Percentiles rank a stretch among this genome's conserved stretches.
phyloP scores from a whole-genome alignment of 306 rosid species.

The Hippophae tibetana region DNA sequence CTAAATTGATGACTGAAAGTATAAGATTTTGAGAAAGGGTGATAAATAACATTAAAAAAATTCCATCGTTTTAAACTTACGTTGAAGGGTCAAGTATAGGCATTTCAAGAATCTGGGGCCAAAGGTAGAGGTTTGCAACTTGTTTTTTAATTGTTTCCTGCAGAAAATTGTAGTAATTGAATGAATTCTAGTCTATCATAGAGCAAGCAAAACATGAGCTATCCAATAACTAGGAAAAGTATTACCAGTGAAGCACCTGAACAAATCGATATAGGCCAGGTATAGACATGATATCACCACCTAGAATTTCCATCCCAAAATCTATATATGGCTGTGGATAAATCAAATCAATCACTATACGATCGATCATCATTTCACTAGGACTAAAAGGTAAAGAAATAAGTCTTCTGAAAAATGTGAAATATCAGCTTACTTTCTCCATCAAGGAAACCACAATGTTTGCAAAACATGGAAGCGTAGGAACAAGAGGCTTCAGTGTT shows the following conservation, averaged over 20 bases:
- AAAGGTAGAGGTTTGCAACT: conserved; percentile 65
- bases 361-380: background rate
- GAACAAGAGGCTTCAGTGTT: conserved; percentile 75
- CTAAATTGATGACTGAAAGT: background rate
- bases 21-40: background rate
- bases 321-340: conserved; percentile 75
- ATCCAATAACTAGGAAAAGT: conserved; percentile 3
- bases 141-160: conserved; percentile 68
- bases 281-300: conserved; percentile 87
- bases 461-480: conserved; percentile 83
- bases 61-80: conserved; percentile 34
- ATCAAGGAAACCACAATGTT: conserved; percentile 65
- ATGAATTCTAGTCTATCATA: conserved; percentile 11
- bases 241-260: conserved; percentile 56
- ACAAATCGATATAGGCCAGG: conserved; percentile 73
- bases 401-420: background rate
- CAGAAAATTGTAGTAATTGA: conserved; percentile 16
- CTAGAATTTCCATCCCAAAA: conserved; percentile 64
- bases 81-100: conserved; percentile 62
- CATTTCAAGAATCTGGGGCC: conserved; percentile 73
- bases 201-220: background rate
- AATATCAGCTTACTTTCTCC: conserved; percentile 63
- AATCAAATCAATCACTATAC: conserved; percentile 12
- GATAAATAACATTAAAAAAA: conserved; percentile 2
- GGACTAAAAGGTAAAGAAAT: conserved; percentile 2